Evolutionary conservation across 345 rosid genomes (phyloP).

Genomic region (Triadica sebifera): DNA sequence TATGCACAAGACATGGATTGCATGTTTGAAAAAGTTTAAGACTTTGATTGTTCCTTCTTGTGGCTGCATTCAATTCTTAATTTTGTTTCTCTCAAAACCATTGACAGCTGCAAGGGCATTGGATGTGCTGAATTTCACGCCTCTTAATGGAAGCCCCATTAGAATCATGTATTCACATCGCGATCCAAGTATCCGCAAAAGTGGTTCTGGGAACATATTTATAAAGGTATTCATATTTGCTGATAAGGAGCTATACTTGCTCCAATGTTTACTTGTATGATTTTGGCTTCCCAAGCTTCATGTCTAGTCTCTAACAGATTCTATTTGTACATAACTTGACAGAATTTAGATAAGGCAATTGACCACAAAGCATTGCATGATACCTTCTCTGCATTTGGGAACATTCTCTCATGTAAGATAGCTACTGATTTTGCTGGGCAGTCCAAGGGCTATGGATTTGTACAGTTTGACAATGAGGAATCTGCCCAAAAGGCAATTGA

Average conservation of each 20-base stretch:
- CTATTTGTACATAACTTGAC: slow-evolving; percentile 16
- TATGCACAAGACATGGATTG: not conserved
- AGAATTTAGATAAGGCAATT: slow-evolving; percentile 84
- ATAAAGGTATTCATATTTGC: slow-evolving; percentile 55
- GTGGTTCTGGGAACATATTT: slow-evolving; percentile 95
- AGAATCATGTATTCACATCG: slow-evolving; percentile 88
- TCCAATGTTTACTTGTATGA: not conserved
- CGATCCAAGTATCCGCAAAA: slow-evolving; percentile 68
- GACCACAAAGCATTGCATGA: slow-evolving; percentile 92
- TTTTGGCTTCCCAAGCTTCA: not conserved
- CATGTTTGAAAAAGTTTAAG: not conserved
- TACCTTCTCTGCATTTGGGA: slow-evolving; percentile 79
- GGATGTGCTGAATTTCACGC: slow-evolving; percentile 71
- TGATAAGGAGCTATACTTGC: slow-evolving; percentile 2
- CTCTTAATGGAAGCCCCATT: slow-evolving; percentile 70
- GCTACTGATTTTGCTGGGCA: slow-evolving; percentile 83
- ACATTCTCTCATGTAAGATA: slow-evolving; percentile 84
- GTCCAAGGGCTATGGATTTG: slow-evolving; percentile 95
- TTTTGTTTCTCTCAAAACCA: not conserved
- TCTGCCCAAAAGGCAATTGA: slow-evolving; percentile 76
- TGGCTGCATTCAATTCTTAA: not conserved
- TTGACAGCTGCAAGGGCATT: slow-evolving; percentile 80
- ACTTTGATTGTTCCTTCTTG: not conserved
- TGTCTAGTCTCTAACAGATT: not conserved
- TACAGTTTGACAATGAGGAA: slow-evolving; percentile 79